Percentiles rank a stretch among this genome's conserved stretches.
Evolutionary conservation across 2,329 filamentous ascomycete genomes (phyloP).

Genomic region (Triangularia setosa): DNA sequence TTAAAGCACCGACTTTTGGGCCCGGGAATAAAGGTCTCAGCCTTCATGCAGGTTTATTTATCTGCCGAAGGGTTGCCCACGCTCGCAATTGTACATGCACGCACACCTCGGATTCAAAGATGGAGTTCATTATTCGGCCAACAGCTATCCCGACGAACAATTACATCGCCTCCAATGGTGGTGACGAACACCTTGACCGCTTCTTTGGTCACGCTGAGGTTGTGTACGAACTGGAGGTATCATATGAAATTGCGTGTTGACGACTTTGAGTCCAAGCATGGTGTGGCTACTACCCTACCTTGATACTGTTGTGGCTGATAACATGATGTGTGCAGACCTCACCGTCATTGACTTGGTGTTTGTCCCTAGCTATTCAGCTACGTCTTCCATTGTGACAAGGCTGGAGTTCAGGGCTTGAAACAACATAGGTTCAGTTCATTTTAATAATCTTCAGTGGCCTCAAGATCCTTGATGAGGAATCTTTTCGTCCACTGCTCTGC

Average conservation of each 20-base stretch:
- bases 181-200: background rate
- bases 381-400: too few relatives aligned
- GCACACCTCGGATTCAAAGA: background rate
- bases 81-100: background rate
- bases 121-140: background rate
- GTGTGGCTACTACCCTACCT: too few relatives aligned
- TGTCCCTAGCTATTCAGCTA: background rate
- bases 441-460: too few relatives aligned
- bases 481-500: too few relatives aligned
- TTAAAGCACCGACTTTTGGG: background rate
- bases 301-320: background rate
- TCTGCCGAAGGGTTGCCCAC: background rate
- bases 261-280: background rate
- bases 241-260: background rate
- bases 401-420: too few relatives aligned
- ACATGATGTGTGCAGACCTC: background rate
- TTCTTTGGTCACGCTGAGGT: background rate
- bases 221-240: background rate
- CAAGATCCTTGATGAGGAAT: too few relatives aligned
- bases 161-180: background rate
- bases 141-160: background rate
- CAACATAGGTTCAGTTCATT: too few relatives aligned
- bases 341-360: background rate
- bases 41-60: background rate
- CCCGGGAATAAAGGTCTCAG: background rate